These are phyloP conservation scores for Malus fusca DNA, from an alignment of 306 rosid genomes.

Conservation along the genomic window DNA sequence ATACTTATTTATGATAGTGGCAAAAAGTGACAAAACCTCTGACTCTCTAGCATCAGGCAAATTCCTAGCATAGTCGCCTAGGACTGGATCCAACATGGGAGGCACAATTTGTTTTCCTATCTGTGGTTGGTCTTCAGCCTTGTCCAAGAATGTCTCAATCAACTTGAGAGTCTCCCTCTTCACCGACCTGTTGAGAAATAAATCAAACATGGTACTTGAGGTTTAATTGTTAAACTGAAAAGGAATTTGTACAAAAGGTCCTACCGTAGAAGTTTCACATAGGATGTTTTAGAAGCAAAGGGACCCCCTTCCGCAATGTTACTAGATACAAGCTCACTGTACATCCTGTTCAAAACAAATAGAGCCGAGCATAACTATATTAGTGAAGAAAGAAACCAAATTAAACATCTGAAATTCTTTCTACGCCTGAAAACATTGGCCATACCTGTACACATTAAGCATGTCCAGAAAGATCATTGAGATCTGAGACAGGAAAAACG, in stretches of 20 bases:
- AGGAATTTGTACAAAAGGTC: conserved; percentile 5
- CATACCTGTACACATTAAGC: conserved; percentile 94
- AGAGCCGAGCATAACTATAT: background rate
- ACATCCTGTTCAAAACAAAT: conserved; percentile 60
- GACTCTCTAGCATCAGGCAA: conserved; percentile 98
- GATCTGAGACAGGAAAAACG: conserved; percentile 85
- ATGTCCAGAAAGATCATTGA: conserved; percentile 87
- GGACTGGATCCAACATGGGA: conserved; percentile 98
- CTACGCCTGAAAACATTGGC: background rate
- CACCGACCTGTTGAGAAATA: conserved; percentile 61
- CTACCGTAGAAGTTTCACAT: conserved; percentile 86
- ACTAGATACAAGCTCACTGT: conserved; percentile 93
- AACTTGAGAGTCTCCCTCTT: conserved; percentile 95
- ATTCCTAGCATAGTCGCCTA: conserved; percentile 93
- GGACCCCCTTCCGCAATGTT: conserved; percentile 93
- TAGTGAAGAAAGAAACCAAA: background rate
- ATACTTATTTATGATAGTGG: conserved; percentile 90
- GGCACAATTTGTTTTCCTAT: conserved; percentile 98
- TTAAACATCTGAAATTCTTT: background rate
- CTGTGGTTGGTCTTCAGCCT: conserved; percentile 97
- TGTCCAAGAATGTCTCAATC: conserved; percentile 94
- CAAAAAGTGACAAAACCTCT: conserved; percentile 94
- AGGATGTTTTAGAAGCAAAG: conserved; percentile 75
- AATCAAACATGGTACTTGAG: background rate
- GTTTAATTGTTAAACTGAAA: background rate